Base-by-base conservation (phyloP, 768 basidiomycete genomes). In the Macrocybe gigantea region DNA sequence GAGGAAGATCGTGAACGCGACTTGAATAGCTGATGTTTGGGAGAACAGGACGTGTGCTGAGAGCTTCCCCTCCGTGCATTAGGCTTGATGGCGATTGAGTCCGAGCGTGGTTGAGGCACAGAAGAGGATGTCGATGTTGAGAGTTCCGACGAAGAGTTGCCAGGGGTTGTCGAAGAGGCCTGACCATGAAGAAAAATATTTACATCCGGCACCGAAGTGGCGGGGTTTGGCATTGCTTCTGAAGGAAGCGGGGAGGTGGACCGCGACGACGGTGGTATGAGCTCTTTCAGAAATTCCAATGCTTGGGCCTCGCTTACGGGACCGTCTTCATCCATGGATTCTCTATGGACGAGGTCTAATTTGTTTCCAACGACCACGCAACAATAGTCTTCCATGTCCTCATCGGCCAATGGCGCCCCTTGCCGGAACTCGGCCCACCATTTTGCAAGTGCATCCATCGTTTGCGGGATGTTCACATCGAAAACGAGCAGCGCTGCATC, bases 341-440 rank as follows among this genome's bases (percentile, higher is more conserved):
- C 32, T 14, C 49, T 53, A 8, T 60, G 62, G 0, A 67, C 54
- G 34, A 86, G 60, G 62, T 93, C 89, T 5, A 77, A 72, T 69
- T 93, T 93, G 64, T 91, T 91, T 43, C 91, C 84, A 6, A 88
- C 82, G 5, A 88, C 78, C 14, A 85, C 80, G 47, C 80, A 82
- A 54, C 88, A 91, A 55, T 80, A 88, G 33, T 77, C 75, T 40
- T 71, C 69, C 31, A 74, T 55, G 31, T 83, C 82, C 43, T 78
- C 83, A 33, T 88, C 85, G 3, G 66, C 63, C 44, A 92, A 64
- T 0, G 88, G 88, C 2, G 84, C 85, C 38, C 73, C 67, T 33
- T 77, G 73, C 38, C 75, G 67, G 64, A 93, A 93, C 58, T 88
- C 83, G 9, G 66, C 58, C 88, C 88, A 93, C 90, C 91, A 93